phyloP scores from a whole-genome alignment of 495 filamentous ascomycete species.

The Pseudotulostoma volvatum region DNA sequence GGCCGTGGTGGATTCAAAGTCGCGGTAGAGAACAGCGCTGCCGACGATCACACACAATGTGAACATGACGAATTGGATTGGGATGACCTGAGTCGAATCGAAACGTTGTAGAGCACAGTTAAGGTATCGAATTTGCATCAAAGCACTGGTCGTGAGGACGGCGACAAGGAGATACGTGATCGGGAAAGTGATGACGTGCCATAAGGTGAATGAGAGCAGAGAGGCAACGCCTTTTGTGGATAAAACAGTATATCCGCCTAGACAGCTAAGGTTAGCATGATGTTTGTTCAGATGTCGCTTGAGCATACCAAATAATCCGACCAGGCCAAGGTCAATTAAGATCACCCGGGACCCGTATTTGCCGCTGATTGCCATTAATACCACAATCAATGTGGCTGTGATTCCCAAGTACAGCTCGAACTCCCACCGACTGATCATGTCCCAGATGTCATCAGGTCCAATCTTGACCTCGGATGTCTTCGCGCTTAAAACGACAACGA shows the following conservation, averaged over 20 bases:
- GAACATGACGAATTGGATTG: conserved; percentile 91
- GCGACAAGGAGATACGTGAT: conserved; percentile 72
- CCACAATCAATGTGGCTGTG: conserved; percentile 51
- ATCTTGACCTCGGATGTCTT: conserved; percentile 80
- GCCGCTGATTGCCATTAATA: conserved; percentile 65
- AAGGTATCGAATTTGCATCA: conserved; percentile 91
- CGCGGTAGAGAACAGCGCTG: conserved; percentile 79
- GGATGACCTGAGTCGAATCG: conserved; percentile 93
- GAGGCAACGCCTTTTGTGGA: conserved; percentile 95
- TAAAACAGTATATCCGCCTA: conserved; percentile 85
- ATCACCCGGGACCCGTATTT: conserved; percentile 72
- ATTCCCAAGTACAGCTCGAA: conserved; percentile 82
- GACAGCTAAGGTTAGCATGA: conserved; percentile 12
- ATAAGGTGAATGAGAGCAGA: conserved; percentile 74
- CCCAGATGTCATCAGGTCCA: conserved; percentile 78
- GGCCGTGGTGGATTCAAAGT: conserved; percentile 66
- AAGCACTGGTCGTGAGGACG: conserved; percentile 63
- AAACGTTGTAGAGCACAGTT: conserved; percentile 91
- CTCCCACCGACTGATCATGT: conserved; percentile 72
- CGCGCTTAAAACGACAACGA: conserved; percentile 83
- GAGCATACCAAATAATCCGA: conserved; percentile 72
- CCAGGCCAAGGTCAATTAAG: conserved; percentile 81
- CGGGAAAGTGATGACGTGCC: conserved; percentile 74
- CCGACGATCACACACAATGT: conserved; percentile 90
- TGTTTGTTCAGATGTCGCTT: neutral